phyloP scores from a whole-genome alignment of 2,329 filamentous ascomycete species.

The Keithomyces neogunnii region DNA sequence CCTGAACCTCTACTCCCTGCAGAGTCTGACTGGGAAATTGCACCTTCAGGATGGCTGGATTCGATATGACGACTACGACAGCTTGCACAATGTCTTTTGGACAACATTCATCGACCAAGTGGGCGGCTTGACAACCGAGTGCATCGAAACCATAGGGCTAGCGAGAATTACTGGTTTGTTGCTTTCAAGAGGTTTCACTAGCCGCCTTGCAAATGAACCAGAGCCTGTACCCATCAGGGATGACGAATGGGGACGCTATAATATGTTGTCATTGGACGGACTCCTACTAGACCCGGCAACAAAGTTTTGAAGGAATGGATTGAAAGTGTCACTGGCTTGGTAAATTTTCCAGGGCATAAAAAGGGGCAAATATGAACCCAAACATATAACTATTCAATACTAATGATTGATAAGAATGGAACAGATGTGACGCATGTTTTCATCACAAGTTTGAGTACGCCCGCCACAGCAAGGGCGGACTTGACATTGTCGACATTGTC shows the following conservation, averaged over 20 bases:
- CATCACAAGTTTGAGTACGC: too few species aligned
- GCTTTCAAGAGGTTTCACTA: slow-evolving; percentile 27
- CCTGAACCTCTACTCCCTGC: slow-evolving; percentile 25
- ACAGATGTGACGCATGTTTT: too few species aligned
- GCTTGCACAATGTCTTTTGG: slow-evolving; percentile 24
- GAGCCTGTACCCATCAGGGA: slow-evolving; percentile 25
- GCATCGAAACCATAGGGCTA: slow-evolving; percentile 17
- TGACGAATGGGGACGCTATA: slow-evolving; percentile 28
- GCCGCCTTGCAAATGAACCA: slow-evolving; percentile 26
- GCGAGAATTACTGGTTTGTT: slow-evolving; percentile 26
- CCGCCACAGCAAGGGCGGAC: too few species aligned
- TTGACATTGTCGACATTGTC: too few species aligned
- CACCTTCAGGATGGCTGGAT: slow-evolving; percentile 25
- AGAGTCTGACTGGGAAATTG: slow-evolving; percentile 24
- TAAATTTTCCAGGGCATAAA: too few species aligned
- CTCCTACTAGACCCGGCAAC: slow-evolving; percentile 26
- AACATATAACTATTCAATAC: too few species aligned
- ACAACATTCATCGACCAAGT: slow-evolving; percentile 19
- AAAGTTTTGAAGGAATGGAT: slow-evolving; percentile 16
- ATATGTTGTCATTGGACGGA: slow-evolving; percentile 28
- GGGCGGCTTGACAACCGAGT: slow-evolving; percentile 18
- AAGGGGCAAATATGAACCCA: too few species aligned
- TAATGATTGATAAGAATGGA: too few species aligned
- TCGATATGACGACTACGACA: slow-evolving; percentile 23
- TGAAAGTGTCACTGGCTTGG: neutral